Evolutionary conservation across 495 filamentous ascomycete species (phyloP).

Genomic region (Ascobolus immersus): DNA sequence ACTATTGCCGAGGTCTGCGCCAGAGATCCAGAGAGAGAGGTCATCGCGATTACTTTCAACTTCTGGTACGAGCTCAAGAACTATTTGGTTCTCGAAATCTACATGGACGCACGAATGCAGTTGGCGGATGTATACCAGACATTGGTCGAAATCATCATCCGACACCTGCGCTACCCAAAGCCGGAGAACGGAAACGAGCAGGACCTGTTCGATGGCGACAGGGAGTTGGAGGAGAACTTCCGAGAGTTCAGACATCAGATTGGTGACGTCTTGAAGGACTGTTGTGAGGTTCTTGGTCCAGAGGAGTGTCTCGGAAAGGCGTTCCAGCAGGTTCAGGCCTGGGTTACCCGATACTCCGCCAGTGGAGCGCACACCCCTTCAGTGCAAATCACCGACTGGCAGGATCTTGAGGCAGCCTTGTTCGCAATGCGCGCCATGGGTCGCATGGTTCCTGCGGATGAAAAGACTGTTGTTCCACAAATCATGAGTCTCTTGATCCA

Average conservation of each 20-base stretch:
- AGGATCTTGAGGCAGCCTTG: conserved; percentile 78
- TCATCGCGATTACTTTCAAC: conserved; percentile 68
- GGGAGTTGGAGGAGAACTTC: conserved; percentile 92
- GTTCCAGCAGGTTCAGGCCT: conserved; percentile 55
- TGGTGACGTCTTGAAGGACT: conserved; percentile 95
- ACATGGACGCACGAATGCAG: conserved; percentile 50
- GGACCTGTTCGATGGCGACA: conserved; percentile 84
- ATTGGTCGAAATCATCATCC: conserved; percentile 80
- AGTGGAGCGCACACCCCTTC: conserved; percentile 22
- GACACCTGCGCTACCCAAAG: conserved; percentile 70
- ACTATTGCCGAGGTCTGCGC: conserved; percentile 72
- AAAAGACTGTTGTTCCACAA: conserved; percentile 59
- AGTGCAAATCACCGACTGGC: conserved; percentile 68
- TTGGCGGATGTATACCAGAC: conserved; percentile 57
- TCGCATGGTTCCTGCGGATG: conserved; percentile 76
- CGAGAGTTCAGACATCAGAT: conserved; percentile 86
- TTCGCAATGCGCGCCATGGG: conserved; percentile 95
- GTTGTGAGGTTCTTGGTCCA: conserved; percentile 82
- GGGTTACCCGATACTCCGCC: conserved; percentile 52
- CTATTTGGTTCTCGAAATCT: conserved; percentile 70
- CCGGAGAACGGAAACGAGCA: conserved; percentile 42
- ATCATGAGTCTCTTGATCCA: conserved; percentile 80
- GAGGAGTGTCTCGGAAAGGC: conserved; percentile 74
- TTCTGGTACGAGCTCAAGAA: conserved; percentile 99
- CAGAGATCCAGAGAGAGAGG: conserved; percentile 64